phyloP scores from a whole-genome alignment of 805 yeast species.

The Lipomyces sp. region DNA sequence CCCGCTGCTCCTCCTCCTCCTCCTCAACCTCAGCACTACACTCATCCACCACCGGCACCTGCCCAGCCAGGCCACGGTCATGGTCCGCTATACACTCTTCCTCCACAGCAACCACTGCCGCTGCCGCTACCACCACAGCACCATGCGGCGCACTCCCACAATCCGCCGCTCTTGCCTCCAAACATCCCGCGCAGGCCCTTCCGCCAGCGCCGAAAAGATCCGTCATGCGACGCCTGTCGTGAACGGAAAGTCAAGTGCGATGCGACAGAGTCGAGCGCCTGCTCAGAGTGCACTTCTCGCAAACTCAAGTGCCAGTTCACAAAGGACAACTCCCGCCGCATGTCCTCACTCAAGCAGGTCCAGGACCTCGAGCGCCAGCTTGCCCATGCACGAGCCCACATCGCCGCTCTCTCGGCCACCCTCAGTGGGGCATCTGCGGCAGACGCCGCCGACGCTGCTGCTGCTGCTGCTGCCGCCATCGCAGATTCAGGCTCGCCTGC shows the following conservation, averaged over 20 bases:
- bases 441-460: slow-evolving; percentile 8
- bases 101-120: background rate
- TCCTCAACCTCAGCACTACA: slow-evolving; percentile 4
- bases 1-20: background rate
- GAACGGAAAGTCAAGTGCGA: slow-evolving; percentile 45
- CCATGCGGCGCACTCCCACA: background rate
- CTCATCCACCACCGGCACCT: slow-evolving; percentile 7
- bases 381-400: slow-evolving; percentile 30
- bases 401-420: slow-evolving; percentile 26
- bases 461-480: slow-evolving; percentile 10
- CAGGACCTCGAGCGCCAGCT: slow-evolving; percentile 36
- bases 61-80: background rate
- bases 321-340: slow-evolving; percentile 41
- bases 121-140: slow-evolving; percentile 2
- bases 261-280: slow-evolving; percentile 42
- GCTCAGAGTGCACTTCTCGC: slow-evolving; percentile 43
- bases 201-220: slow-evolving; percentile 43
- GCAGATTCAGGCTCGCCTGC: slow-evolving; percentile 4
- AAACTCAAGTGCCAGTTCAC: slow-evolving; percentile 43
- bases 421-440: slow-evolving; percentile 7
- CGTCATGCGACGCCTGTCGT: slow-evolving; percentile 45
- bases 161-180: background rate
- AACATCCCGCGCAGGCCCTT: slow-evolving; percentile 34
- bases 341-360: slow-evolving; percentile 39
- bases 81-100: background rate